Evolutionary conservation across 805 yeast species (phyloP).

Genomic region (Barnettozyma sucrosica): DNA sequence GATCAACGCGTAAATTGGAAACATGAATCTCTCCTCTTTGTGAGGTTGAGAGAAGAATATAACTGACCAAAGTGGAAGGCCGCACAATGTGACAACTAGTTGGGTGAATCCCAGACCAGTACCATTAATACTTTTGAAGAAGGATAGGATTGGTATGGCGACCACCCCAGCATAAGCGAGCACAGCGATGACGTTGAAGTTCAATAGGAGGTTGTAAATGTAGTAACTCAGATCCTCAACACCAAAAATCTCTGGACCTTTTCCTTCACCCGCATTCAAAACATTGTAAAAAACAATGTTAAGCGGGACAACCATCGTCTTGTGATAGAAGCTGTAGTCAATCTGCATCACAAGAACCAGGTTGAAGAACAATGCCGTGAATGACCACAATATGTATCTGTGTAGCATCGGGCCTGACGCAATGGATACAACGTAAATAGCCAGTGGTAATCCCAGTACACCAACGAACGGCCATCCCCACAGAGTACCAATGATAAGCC

Average conservation of each 20-base stretch:
- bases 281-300: conserved; percentile 85
- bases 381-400: conserved; percentile 22
- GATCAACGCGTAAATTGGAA: conserved; percentile 75
- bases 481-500: conserved; percentile 62
- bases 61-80: conserved; percentile 58
- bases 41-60: conserved; percentile 77
- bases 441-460: conserved; percentile 57
- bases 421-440: conserved; percentile 30
- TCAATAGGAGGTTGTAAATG: conserved; percentile 57
- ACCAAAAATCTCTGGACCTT: conserved; percentile 92
- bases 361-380: conserved; percentile 21
- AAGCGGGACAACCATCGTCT: conserved; percentile 62
- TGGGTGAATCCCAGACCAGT: conserved; percentile 6
- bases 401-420: conserved; percentile 7
- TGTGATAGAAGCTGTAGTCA: conserved; percentile 61
- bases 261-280: conserved; percentile 48
- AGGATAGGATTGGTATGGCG: conserved; percentile 22
- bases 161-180: conserved; percentile 38
- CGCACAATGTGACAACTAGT: conserved; percentile 33
- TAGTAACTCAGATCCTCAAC: conserved; percentile 76
- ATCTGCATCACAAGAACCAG: conserved; percentile 31
- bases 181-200: conserved; percentile 56
- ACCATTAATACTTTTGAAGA: conserved; percentile 9
- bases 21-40: conserved; percentile 87
- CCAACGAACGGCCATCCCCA: conserved; percentile 91